phyloP scores from a whole-genome alignment of 352 stramenopile genomes.

The Nothophytophthora sp. region DNA sequence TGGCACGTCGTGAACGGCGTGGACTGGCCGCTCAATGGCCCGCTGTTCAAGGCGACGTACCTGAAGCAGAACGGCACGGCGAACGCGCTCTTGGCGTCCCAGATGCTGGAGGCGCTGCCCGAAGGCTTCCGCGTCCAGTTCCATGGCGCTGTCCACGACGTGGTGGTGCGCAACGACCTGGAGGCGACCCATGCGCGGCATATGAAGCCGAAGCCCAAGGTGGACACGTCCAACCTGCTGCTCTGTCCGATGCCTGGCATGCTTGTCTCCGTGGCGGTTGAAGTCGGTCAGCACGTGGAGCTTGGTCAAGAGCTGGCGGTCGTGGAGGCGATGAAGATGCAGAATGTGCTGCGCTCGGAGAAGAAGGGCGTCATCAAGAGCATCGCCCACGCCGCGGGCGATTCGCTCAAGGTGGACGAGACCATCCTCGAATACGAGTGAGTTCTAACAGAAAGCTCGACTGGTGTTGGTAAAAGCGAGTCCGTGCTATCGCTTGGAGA shows the following conservation, averaged over 20 bases:
- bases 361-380: constrained; percentile 88
- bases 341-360: constrained; percentile 95
- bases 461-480: too few species aligned
- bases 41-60: constrained; percentile 55
- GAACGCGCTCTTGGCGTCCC: constrained; percentile 40
- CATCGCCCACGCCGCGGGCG: constrained; percentile 79
- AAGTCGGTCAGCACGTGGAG: constrained; percentile 92
- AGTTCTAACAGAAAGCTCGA: constrained; percentile 5
- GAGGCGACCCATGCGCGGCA: constrained; percentile 87
- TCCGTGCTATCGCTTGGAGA: too few species aligned
- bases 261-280: constrained; percentile 82
- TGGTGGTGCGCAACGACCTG: constrained; percentile 86
- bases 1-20: constrained; percentile 59
- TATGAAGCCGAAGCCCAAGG: constrained; percentile 91
- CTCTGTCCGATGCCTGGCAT: constrained; percentile 96
- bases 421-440: constrained; percentile 93
- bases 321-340: constrained; percentile 99
- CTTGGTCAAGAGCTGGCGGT: constrained; percentile 93
- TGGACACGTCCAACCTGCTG: constrained; percentile 92
- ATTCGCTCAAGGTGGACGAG: constrained; percentile 91
- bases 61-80: constrained; percentile 26
- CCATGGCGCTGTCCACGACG: constrained; percentile 87
- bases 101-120: constrained; percentile 61
- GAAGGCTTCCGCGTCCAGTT: constrained; percentile 84
- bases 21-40: constrained; percentile 62